Base-by-base conservation (phyloP, 2,329 filamentous ascomycete species). In the Cladophialophora carrionii region DNA sequence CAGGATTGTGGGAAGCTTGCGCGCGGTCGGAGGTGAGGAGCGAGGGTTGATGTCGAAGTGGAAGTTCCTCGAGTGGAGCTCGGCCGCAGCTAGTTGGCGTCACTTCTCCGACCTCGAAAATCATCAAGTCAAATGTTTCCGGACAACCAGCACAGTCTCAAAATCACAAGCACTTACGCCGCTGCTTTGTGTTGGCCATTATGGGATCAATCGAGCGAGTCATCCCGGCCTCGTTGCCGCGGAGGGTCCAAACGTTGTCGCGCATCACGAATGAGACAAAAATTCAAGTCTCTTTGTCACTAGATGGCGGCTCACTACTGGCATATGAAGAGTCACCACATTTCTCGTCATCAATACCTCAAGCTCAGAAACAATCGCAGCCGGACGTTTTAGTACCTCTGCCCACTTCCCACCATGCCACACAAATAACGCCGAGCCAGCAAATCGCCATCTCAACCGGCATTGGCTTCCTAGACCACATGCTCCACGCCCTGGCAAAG, bases 241-340 rank as follows among this genome's bases (percentile, higher is more conserved):
- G 92, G 51, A 90, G 94, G 75, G 91, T 89, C 78, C 88, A 91
- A 57, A 86, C 88, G 61, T 82, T 98, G 72, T 88, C 90, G 70
- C 92, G 95, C 77, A 89, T 94, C 79, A 99, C 95, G 74, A 98
- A 98, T 82, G 95, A 99, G 83, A 99, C 95, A 76, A 96, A 96
- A 77, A 96, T 99, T 78, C 88, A 95, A 76, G 84, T 98, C 69
- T 91, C 91, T 46, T 84, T 99, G 72, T 96, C 95, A 80, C 86
- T 99, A 67, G 95, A 99, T 79, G 95, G 95, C 76, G 95, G 94
- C 74, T 70, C 76, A 26, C 54, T 72, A 8, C 55, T 64, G n/a
- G 57, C 69, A 12, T 72, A 65, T 51, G 68, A 72, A 61, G 37
- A 43, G 48, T 70, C 69, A 10, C 49, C 65, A 20, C 66, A 72